These are phyloP conservation scores for Apiotrichum veenhuisii DNA, from an alignment of 1,284 basidiomycete species.

Conservation along the genomic window DNA sequence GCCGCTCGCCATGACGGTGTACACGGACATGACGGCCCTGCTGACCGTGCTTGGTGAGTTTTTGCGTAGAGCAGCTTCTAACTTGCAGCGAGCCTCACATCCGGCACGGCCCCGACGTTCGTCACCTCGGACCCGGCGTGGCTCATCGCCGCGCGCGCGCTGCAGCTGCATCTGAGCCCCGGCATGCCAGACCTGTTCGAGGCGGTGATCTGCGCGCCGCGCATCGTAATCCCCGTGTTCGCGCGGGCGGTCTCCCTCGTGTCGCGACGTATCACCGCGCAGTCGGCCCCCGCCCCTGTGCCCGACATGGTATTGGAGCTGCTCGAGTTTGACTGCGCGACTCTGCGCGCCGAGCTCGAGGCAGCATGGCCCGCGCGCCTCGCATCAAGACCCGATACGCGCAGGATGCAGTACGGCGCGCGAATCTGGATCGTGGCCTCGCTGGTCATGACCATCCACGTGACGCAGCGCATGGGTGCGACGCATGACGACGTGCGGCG, in stretches of 20 bases:
- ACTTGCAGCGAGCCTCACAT: neutral
- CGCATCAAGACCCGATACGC: conserved; percentile 1
- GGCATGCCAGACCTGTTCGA: conserved; percentile 8
- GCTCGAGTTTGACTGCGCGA: conserved; percentile 4
- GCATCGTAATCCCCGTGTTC: conserved; percentile 5
- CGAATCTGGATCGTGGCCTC: conserved; percentile 5
- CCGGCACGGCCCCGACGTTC: conserved; percentile 3
- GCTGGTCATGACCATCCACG: conserved; percentile 5
- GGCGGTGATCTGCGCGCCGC: conserved; percentile 1
- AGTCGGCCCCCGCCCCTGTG: neutral
- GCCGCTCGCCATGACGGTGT: conserved; percentile 6
- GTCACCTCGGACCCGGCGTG: conserved; percentile 5
- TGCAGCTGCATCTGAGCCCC: conserved; percentile 4
- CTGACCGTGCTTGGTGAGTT: conserved; percentile 2
- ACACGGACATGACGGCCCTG: conserved; percentile 9
- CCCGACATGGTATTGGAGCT: conserved; percentile 5
- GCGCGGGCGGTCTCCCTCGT: conserved; percentile 3
- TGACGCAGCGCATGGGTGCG: conserved; percentile 2
- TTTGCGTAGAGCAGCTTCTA: too few relatives aligned
- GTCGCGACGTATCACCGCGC: neutral
- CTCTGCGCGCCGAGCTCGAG: conserved; percentile 11
- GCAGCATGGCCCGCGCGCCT: conserved; percentile 5
- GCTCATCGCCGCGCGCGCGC: conserved; percentile 9
- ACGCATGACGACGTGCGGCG: neutral
- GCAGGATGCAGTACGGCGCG: conserved; percentile 7